A percentile compares a stretch with the other conserved stretches of the same genome.
phyloP scores from a whole-genome alignment of 2,329 filamentous ascomycete genomes.

The Neofusicoccum laricinum region DNA sequence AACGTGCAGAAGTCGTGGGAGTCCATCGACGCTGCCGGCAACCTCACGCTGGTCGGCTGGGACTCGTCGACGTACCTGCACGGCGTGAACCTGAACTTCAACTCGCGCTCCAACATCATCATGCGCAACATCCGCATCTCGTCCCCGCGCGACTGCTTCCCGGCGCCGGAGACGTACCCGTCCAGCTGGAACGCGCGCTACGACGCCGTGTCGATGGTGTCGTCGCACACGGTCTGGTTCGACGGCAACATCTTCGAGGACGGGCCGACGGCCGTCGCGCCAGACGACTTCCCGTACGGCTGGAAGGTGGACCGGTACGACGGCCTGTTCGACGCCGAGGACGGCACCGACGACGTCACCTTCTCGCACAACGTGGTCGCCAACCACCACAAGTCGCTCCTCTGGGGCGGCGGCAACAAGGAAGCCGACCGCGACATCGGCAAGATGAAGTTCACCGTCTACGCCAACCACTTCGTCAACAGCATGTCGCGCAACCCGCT shows the following conservation, averaged over 20 bases:
- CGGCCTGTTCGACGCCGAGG: constrained; percentile 12
- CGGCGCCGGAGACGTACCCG: constrained; percentile 1
- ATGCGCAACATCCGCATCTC: constrained; percentile 12
- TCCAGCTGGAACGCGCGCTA: constrained; percentile 4
- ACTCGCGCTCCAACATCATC: constrained; percentile 10
- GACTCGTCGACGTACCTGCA: not conserved
- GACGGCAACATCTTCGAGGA: constrained; percentile 15
- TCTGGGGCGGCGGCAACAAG: constrained; percentile 13
- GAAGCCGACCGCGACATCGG: constrained; percentile 2
- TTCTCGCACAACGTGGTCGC: constrained; percentile 14
- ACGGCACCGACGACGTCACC: constrained; percentile 9
- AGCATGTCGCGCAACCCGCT: constrained; percentile 6
- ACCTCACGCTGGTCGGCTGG: constrained; percentile 10
- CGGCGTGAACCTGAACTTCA: constrained; percentile 12
- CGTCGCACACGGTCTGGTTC: constrained; percentile 1
- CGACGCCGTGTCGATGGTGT: constrained; percentile 10
- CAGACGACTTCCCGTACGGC: not conserved
- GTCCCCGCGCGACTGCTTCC: constrained; percentile 11
- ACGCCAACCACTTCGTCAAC: constrained; percentile 10
- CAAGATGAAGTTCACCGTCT: constrained; percentile 11
- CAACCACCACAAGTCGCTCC: constrained; percentile 13
- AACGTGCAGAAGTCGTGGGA: constrained; percentile 6
- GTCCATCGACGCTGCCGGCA: constrained; percentile 1
- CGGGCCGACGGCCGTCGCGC: not conserved
- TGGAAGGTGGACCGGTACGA: constrained; percentile 15